Percentiles rank a stretch among this genome's conserved stretches.
These are phyloP conservation scores for Aspergillus pseudoviridinutans DNA, from an alignment of 2,329 filamentous ascomycete species.

Conservation along the genomic window DNA sequence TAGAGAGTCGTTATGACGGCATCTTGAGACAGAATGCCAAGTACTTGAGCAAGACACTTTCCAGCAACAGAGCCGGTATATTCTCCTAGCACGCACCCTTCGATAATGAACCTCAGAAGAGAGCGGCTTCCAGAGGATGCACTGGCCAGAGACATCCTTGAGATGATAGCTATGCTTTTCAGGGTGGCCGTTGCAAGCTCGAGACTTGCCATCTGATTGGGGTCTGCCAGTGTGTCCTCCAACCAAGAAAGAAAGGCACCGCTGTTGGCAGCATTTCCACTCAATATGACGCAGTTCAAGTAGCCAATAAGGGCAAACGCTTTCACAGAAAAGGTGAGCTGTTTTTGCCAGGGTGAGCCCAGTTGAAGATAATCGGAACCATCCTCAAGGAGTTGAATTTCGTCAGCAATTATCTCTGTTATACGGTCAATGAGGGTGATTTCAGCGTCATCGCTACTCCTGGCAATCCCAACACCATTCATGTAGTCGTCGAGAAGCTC, in stretches of 20 bases:
- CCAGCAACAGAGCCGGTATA: conserved; percentile 72
- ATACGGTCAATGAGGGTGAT: conserved; percentile 52
- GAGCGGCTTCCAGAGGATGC: conserved; percentile 73
- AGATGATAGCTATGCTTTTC: conserved; percentile 76
- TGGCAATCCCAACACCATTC: conserved; percentile 49
- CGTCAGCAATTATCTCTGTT: conserved; percentile 69
- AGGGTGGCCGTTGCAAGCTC: conserved; percentile 73
- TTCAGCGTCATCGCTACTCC: conserved; percentile 36
- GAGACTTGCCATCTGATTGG: conserved; percentile 75
- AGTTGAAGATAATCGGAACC: conserved; percentile 86
- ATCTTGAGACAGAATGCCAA: conserved; percentile 83
- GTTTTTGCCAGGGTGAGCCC: conserved; percentile 81
- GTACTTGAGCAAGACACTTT: conserved; percentile 75
- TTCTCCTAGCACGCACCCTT: conserved; percentile 63
- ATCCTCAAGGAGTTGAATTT: conserved; percentile 82
- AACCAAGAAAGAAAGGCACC: conserved; percentile 81
- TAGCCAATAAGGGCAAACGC: conserved; percentile 76
- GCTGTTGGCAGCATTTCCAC: conserved; percentile 74
- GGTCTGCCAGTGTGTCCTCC: conserved; percentile 73
- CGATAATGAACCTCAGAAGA: conserved; percentile 82
- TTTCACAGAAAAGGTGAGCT: conserved; percentile 80
- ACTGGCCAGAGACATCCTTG: conserved; percentile 67
- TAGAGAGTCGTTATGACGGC: conserved; percentile 93
- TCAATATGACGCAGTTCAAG: conserved; percentile 77
- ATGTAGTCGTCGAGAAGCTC: conserved; percentile 73